Conservation (phyloP, 106 monocot genomes). For the Dioscorea zingiberensis region DNA sequence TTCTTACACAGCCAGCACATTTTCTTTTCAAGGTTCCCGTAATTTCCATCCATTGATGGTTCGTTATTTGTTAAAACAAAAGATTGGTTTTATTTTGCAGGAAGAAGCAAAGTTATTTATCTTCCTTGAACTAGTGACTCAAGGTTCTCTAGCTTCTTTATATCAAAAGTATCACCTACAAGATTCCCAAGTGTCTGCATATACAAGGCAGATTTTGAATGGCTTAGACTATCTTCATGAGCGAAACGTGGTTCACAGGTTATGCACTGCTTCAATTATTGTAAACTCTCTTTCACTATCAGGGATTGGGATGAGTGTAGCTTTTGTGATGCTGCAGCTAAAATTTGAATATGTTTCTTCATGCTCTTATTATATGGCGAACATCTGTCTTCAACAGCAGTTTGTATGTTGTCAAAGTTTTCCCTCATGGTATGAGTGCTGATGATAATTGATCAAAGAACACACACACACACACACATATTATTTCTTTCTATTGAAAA, state of each 20-base stretch:
- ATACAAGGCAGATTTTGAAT: conserved; percentile 82
- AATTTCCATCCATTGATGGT: neutral
- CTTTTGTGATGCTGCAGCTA: too few relatives aligned
- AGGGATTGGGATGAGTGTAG: too few relatives aligned
- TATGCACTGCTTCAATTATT: conserved; percentile 9
- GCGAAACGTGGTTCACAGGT: conserved; percentile 85
- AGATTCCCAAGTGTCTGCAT: conserved; percentile 70
- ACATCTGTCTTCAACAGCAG: too few relatives aligned
- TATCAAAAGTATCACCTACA: conserved; percentile 72
- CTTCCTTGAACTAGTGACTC: conserved; percentile 88
- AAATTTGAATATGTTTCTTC: too few relatives aligned
- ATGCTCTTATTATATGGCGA: too few relatives aligned
- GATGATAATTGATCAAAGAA: too few relatives aligned
- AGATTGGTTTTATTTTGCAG: conserved; percentile 29
- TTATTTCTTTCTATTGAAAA: too few relatives aligned
- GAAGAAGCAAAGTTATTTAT: conserved; percentile 74
- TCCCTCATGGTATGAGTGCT: too few relatives aligned
- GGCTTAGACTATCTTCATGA: conserved; percentile 89
- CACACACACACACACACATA: too few relatives aligned
- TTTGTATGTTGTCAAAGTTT: too few relatives aligned
- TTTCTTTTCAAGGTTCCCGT: neutral
- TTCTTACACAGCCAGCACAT: neutral
- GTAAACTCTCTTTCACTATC: neutral
- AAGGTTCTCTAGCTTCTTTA: conserved; percentile 79
- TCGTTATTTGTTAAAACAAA: neutral